Evolutionary conservation across 176 grass and related monocot genomes (phyloP).

Genomic region (Zoysia japonica): DNA sequence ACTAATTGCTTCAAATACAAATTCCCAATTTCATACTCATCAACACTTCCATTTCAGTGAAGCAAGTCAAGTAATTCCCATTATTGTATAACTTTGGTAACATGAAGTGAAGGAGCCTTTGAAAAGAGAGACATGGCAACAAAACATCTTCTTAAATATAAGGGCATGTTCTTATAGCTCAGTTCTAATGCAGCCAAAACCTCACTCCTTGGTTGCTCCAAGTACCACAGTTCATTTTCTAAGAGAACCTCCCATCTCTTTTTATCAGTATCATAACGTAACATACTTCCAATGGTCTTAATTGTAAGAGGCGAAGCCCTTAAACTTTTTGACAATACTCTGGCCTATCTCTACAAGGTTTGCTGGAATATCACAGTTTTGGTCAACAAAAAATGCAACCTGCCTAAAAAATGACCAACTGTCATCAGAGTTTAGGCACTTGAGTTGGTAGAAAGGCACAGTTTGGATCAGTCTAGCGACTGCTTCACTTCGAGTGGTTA

Average conservation of each 20-base stretch:
- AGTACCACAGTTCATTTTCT: conserved; percentile 50
- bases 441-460: neutral
- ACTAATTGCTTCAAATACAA: conserved; percentile 44
- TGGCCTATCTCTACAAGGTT: conserved; percentile 21
- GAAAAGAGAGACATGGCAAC: conserved; percentile 35
- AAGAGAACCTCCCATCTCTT: conserved; percentile 38
- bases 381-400: neutral
- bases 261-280: conserved; percentile 35
- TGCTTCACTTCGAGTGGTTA: conserved; percentile 35
- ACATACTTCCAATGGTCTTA: conserved; percentile 42
- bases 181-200: conserved; percentile 42
- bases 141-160: conserved; percentile 45
- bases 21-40: conserved; percentile 8
- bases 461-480: conserved; percentile 40
- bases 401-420: conserved; percentile 33
- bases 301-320: conserved; percentile 44
- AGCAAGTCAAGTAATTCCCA: conserved; percentile 45
- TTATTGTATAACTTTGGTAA: conserved; percentile 19
- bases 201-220: conserved; percentile 8
- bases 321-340: conserved; percentile 35
- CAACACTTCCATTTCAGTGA: neutral
- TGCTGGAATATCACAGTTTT: neutral
- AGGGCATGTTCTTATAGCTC: conserved; percentile 42
- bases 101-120: conserved; percentile 34
- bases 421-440: conserved; percentile 6